Evolutionary conservation across 768 basidiomycete species (phyloP), one percentile per base, ranked within the genome.

Genomic region (Suillus plorans): DNA sequence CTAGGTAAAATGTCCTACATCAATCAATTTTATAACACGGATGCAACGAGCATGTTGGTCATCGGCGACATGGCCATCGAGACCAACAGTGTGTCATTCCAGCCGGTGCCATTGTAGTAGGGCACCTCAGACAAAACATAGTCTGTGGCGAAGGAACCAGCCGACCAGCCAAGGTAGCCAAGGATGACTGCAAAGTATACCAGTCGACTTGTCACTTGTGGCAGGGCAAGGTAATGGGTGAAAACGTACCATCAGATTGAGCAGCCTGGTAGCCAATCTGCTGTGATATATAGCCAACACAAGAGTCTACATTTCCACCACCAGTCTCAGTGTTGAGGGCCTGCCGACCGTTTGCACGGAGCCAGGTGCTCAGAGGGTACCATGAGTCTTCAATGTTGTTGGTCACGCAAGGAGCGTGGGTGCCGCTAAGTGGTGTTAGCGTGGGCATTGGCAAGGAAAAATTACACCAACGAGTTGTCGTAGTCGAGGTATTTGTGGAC

Each of bases 241-340:
- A 49, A 22, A 41, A 65, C 79, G 41, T 42, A 83, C 84, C 83
- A 70, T 85, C 84, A 42, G 80, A 80, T 71, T 83, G 82, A 50
- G 75, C 73, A 57, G 81, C 80, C 66, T 82, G 82, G 75, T 74
- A 85, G 0, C 73, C 79, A 41, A 83, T 75, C 68, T 85, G 82
- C 65, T 83, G 76, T 41, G 80, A 83, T 66, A 84, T 75, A 63
- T 78, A 81, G n/a, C 75, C 72, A 6, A 79, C 74, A 68, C 86
- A 87, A 8, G 79, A 80, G 12, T 78, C 78, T 20, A 79, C 77
- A 67, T 86, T 80, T 13, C 86, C 86, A n/a, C 85, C 87, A 47
- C 87, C 87, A 2, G 85, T 87, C 70, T 88, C 87, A 8, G 85
- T 85, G 70, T 86, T 82, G 69, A 89, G 76, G 1, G 85, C 87